Base-by-base conservation (phyloP, 1,284 basidiomycete species). In the Pseudozyma pruni region DNA sequence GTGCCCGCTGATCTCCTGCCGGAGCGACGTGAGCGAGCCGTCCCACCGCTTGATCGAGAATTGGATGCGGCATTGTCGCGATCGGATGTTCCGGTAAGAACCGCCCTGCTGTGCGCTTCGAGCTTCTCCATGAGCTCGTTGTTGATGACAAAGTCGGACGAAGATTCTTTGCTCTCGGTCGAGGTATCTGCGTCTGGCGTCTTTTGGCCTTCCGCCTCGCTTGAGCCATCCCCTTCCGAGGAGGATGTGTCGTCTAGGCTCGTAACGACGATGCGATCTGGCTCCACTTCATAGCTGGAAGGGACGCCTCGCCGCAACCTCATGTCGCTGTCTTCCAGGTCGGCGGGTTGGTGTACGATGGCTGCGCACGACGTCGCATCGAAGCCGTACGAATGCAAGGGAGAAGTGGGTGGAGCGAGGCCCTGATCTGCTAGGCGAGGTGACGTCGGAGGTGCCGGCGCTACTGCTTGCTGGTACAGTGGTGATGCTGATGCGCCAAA, bases 91-190 rank as follows among this genome's bases (percentile, higher is more conserved):
- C 69, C 69, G 17, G 69, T 72, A 17, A 72, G 34, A 9, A 72
- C 63, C 6, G 62, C 62, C 17, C 69, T 43, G 29, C 69, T 57
- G 35, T 72, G 69, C 20, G 69, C 69, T 54, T 72, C 66, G 23
- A 76, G 66, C 55, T 75, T 76, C 42, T 71, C 58, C 45, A 76
- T 72, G 37, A 75, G 72, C 50, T 74, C 72, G 42, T 66, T 68
- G 55, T 69, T 76, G 58, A 72, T 66, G 48, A 72, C 46, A 55
- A 61, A 72, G n/a, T 53, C 63, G 38, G 47, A 53, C 0, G 35
- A 16, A 13, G 45, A 44, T 20, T 52, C 61, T 19, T 42, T 54
- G 51, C 41, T 54, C 20, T 63, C 56, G 13, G 56, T 52, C 25
- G 48, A 53, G 16, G 60, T 59, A 27, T 63, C 66, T 1, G 66